A percentile compares a stretch with the other conserved stretches of the same genome.
Evolutionary conservation across 176 grass and related monocot species (phyloP).

Genomic region (Guadua angustifolia): DNA sequence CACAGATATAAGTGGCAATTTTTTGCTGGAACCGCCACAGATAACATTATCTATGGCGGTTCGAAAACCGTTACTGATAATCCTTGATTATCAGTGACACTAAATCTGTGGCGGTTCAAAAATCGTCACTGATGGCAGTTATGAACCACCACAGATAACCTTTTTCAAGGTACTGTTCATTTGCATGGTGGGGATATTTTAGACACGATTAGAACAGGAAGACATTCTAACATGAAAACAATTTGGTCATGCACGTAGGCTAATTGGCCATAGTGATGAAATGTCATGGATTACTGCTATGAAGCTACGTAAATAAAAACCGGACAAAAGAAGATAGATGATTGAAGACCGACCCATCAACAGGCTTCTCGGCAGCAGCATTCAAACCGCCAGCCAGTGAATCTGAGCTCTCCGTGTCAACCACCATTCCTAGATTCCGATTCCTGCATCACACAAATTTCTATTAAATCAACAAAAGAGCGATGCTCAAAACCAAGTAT

Average conservation of each 20-base stretch:
- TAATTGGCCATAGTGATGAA: not conserved
- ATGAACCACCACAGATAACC: too few relatives aligned
- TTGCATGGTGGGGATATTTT: not conserved
- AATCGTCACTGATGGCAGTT: too few relatives aligned
- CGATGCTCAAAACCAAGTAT: not conserved
- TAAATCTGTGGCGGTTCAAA: too few relatives aligned
- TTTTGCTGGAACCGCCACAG: too few relatives aligned
- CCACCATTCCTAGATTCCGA: conserved; percentile 54
- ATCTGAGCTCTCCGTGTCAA: conserved; percentile 46
- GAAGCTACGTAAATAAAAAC: conserved; percentile 4
- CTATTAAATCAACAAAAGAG: not conserved
- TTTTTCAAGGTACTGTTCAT: too few relatives aligned
- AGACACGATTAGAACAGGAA: not conserved
- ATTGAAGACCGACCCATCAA: conserved; percentile 45
- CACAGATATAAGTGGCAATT: too few relatives aligned
- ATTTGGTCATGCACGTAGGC: not conserved
- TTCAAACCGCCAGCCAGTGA: conserved; percentile 47
- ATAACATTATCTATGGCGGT: too few relatives aligned
- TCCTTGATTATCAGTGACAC: too few relatives aligned
- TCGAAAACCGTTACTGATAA: too few relatives aligned
- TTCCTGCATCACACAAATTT: conserved; percentile 31
- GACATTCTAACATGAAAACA: not conserved
- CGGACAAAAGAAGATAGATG: conserved; percentile 14
- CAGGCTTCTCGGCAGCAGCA: conserved; percentile 17
- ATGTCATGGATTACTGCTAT: not conserved